Evolutionary conservation across 2,329 filamentous ascomycete genomes (phyloP), one percentile per base, ranked within the genome.

Genomic region (Xylaria arbuscula): DNA sequence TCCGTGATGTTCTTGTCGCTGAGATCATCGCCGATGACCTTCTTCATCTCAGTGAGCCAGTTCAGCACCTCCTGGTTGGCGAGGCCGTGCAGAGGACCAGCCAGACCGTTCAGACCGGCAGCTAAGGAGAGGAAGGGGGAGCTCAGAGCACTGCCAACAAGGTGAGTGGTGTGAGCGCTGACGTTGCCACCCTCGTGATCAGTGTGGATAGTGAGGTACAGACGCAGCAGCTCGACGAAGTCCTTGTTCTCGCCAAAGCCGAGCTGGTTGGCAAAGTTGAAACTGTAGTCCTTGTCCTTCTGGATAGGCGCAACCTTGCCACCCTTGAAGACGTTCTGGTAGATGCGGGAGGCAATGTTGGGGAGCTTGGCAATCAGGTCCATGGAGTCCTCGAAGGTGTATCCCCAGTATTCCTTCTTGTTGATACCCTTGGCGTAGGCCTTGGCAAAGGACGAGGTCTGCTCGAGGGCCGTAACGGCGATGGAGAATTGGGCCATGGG

Each of bases 321-420:
- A 80, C 97, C 96, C 91, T 98, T 98, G 93, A 97, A 99, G 83
- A 98, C 92, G 84, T 99, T 99, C 88, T 97, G 96, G 91, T 99
- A 99, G 89, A 99, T 99, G 86, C 94, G 93, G 73, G 96, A 88
- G 73, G 96, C 96, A 79, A 99, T 98, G 82, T 93, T 98, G 81
- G 96, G 96, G 78, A 99, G 93, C 91, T 98, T 98, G 81, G 96
- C 96, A 82, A 99, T 99, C 82, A 99, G 88, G 86, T 99, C 95
- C 95, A 99, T 98, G 72, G 94, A 96, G 86, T 99, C 96, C 90
- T 99, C 96, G 80, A 97, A 99, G 77, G 94, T 98, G 89, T 98
- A 94, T 84, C 91, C 90, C 96, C 96, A 99, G 93, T 99, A 99
- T 78, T 98, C 94, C 84, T 94, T 93, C 93, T 99, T 99, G 90